Percentiles rank a stretch among this genome's conserved stretches.
phyloP scores from a whole-genome alignment of 176 grass and related monocot genomes.

The Ananas comosus region DNA sequence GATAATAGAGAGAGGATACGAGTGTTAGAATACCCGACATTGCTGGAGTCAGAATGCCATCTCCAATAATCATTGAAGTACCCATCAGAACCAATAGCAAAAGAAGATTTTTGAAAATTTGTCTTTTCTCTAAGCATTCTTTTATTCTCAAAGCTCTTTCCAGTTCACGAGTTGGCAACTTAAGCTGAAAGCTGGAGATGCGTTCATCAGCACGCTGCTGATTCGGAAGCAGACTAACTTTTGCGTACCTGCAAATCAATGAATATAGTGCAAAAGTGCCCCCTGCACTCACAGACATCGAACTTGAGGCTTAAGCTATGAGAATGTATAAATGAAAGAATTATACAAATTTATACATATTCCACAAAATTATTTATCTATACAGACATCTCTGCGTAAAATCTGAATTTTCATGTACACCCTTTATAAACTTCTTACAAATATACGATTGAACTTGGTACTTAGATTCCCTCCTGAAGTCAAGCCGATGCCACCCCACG shows the following conservation, averaged over 20 bases:
- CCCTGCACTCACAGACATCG: slow-evolving; percentile 31
- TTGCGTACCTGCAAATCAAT: slow-evolving; percentile 90
- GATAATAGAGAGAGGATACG: slow-evolving; percentile 4
- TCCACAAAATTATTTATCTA: not conserved
- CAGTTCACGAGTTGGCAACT: slow-evolving; percentile 78
- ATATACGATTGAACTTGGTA: no score
- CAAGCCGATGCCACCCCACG: no score
- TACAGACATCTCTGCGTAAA: no score
- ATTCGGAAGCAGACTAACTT: slow-evolving; percentile 80
- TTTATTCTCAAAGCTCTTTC: slow-evolving; percentile 78
- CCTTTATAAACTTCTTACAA: no score
- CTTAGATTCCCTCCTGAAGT: no score
- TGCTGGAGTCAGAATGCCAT: slow-evolving; percentile 96
- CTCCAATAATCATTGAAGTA: slow-evolving; percentile 96
- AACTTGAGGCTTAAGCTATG: slow-evolving; percentile 10
- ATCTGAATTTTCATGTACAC: no score
- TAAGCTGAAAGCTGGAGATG: slow-evolving; percentile 93
- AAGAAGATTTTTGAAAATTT: slow-evolving; percentile 57
- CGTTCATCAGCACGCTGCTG: slow-evolving; percentile 82
- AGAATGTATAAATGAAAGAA: not conserved
- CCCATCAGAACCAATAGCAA: slow-evolving; percentile 93
- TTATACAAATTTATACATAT: not conserved
- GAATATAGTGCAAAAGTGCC: slow-evolving; percentile 93
- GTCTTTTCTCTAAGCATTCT: slow-evolving; percentile 69
- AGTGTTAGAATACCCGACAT: slow-evolving; percentile 66